Base-by-base conservation (phyloP, 495 filamentous ascomycete species). In the Talaromyces thailandensis region DNA sequence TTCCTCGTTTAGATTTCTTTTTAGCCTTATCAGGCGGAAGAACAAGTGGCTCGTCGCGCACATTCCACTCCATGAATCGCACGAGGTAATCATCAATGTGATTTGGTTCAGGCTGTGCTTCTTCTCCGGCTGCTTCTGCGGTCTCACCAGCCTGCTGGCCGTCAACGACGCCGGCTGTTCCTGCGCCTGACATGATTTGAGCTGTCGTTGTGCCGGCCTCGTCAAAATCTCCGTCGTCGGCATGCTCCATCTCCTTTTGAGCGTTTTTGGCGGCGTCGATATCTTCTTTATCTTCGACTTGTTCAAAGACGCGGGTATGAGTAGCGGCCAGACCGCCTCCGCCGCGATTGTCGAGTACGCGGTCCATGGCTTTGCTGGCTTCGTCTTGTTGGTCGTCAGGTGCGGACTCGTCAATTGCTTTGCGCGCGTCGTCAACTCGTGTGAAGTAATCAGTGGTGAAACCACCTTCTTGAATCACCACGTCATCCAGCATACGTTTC, bases 371-470 rank as follows among this genome's bases (percentile, higher is more conserved):
- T 21, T 85, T 86, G 55, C 85, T 88, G 14, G 86, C 87, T 26
- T 84, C 86, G 63, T 90, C 88, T 12, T 81, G 79, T 12, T 81
- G 78, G 1, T 76, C 75, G 51, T 80, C 79, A 2, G 82, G 78
- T 29, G 77, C 74, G 32, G 83, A 83, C 57, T 80, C 80, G 62
- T 83, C 85, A 48, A 90, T 80, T 67, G 91, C 85, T 60, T 90
- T 89, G 53, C 84, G 82, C 53, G 86, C 84, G 18, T 74, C 64
- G 3, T 79, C 83, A 52, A 92, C 76, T 69, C 91, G 92, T 68
- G 91, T 91, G 78, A 97, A 94, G 76, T 96, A 93, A 71, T 98
- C 95, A 0, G 95, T 99, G 1, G 92, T 99, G 74, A 99, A 99
- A 66, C 93, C 92, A 56, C 95, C 95, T 72, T 97, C 93, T 71